Conservation (phyloP, 257 asterid species). For the Fraxinus excelsior region DNA sequence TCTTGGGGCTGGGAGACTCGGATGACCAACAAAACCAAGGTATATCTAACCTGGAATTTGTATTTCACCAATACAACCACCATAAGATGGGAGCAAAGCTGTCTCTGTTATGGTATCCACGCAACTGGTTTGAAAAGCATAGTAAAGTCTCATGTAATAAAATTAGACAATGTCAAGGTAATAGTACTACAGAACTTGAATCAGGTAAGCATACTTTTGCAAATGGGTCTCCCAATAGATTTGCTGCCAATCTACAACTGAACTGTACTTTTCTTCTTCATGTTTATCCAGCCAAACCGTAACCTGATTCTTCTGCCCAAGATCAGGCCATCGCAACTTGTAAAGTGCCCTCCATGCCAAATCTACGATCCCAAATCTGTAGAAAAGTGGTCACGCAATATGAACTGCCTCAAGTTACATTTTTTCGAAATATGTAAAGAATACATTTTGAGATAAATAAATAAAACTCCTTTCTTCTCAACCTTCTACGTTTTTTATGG, state of each 20-base stretch:
- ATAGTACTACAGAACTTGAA: slow-evolving; percentile 22
- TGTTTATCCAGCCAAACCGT: slow-evolving; percentile 36
- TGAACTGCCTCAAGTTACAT: slow-evolving; percentile 27
- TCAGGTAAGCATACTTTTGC: slow-evolving; percentile 57
- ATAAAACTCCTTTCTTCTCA: slow-evolving; percentile 30
- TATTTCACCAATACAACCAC: slow-evolving; percentile 66
- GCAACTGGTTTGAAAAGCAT: slow-evolving; percentile 55
- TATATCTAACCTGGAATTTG: slow-evolving; percentile 58
- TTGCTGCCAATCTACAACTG: slow-evolving; percentile 65
- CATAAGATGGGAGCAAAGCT: slow-evolving; percentile 70
- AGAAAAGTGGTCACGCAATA: slow-evolving; percentile 20
- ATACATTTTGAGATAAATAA: slow-evolving; percentile 1
- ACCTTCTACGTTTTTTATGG: slow-evolving; percentile 87
- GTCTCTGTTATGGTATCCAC: slow-evolving; percentile 82
- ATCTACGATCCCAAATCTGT: slow-evolving; percentile 57
- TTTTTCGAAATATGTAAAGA: slow-evolving; percentile 1
- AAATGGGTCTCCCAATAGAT: slow-evolving; percentile 86
- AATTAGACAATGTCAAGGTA: slow-evolving; percentile 22
- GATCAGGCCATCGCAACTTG: slow-evolving; percentile 69
- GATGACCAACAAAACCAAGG: slow-evolving; percentile 20
- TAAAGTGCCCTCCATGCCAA: slow-evolving; percentile 55
- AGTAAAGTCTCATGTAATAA: slow-evolving; percentile 17
- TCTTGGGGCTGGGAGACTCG: background rate
- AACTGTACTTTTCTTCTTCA: slow-evolving; percentile 39
- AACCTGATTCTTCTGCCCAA: slow-evolving; percentile 31